These are phyloP conservation scores for Galeopsis tetrahit DNA, from an alignment of 257 asterid genomes.

Conservation along the genomic window DNA sequence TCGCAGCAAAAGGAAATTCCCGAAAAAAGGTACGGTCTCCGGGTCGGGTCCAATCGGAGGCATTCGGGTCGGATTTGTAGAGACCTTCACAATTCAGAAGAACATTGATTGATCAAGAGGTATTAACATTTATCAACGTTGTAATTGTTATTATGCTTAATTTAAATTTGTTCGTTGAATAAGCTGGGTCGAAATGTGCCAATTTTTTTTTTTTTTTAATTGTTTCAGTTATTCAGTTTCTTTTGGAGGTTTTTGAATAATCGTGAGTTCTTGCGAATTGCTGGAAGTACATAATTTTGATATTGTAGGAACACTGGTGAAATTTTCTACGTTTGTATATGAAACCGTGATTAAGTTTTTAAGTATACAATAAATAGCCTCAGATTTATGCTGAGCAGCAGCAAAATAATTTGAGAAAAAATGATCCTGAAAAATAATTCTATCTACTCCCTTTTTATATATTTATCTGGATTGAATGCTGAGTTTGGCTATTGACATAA, in stretches of 20 bases:
- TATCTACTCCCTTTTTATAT: neutral
- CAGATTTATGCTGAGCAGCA: neutral
- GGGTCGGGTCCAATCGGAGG: constrained; percentile 23
- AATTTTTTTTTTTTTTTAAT: neutral
- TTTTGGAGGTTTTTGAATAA: neutral
- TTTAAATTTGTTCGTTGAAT: constrained; percentile 17
- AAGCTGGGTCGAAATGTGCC: neutral
- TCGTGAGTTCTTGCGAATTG: constrained; percentile 10
- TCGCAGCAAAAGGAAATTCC: constrained; percentile 10
- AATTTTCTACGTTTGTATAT: neutral
- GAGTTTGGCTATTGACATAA: neutral
- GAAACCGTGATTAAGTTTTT: constrained; percentile 15
- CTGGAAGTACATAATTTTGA: neutral
- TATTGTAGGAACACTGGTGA: neutral
- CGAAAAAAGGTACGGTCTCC: neutral
- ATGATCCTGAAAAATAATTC: neutral
- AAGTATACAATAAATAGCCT: neutral
- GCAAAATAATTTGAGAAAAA: neutral
- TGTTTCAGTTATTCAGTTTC: neutral
- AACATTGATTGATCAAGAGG: constrained; percentile 25
- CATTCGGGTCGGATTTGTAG: neutral
- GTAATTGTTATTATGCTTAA: neutral
- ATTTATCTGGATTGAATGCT: neutral
- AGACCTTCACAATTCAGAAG: neutral
- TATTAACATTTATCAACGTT: neutral